phyloP scores from a whole-genome alignment of 768 basidiomycete genomes.

The Collybiopsis confluens region DNA sequence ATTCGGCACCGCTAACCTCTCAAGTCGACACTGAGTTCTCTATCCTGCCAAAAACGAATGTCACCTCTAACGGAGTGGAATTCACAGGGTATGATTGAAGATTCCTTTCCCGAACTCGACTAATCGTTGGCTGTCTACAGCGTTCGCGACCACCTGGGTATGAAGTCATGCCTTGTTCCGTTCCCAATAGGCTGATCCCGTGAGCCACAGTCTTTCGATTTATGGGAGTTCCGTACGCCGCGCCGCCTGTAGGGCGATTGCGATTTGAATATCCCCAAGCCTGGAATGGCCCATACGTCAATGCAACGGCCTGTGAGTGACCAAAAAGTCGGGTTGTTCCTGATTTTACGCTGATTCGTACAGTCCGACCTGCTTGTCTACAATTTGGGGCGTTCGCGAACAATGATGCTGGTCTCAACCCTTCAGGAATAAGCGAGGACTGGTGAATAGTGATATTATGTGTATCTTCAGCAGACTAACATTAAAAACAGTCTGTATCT shows the following conservation, averaged over 20 bases:
- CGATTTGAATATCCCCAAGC: constrained; percentile 32
- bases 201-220: constrained; percentile 29
- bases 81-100: constrained; percentile 10
- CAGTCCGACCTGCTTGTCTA: constrained; percentile 16
- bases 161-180: too few relatives aligned
- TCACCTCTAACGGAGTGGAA: constrained; percentile 7
- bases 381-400: constrained; percentile 14
- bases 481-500: constrained; percentile 19
- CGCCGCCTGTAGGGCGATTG: constrained; percentile 22
- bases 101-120: background rate
- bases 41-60: constrained; percentile 9
- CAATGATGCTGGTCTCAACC: constrained; percentile 14
- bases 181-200: too few relatives aligned
- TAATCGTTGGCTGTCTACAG: constrained; percentile 13
- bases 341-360: background rate
- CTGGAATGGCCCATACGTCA: constrained; percentile 20
- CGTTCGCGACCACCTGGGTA: constrained; percentile 30
- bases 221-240: constrained; percentile 36
- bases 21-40: constrained; percentile 15
- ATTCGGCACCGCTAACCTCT: constrained; percentile 14
- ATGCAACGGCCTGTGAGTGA: constrained; percentile 23
- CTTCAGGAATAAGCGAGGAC: constrained; percentile 16
- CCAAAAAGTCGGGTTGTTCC: constrained; percentile 17
- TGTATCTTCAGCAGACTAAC: background rate
- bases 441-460: constrained; percentile 8